A percentile compares a stretch with the other conserved stretches of the same genome.
These are phyloP conservation scores for Leccinum variicolor DNA, from an alignment of 768 basidiomycete genomes.

Conservation along the genomic window DNA sequence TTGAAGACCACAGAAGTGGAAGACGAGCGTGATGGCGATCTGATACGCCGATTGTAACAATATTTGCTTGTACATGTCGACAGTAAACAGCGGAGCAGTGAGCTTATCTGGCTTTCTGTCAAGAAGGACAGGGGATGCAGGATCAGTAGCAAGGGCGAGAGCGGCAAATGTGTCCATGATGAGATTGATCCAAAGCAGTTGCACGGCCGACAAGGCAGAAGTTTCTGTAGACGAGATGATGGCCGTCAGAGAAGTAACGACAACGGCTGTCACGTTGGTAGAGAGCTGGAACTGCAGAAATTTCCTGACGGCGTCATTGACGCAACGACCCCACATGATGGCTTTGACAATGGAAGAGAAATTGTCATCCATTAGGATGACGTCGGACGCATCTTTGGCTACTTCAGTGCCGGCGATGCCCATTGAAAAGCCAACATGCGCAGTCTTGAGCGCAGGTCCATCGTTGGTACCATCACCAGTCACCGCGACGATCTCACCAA, in stretches of 20 bases:
- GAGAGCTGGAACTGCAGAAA: conserved; percentile 96
- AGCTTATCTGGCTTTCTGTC: conserved; percentile 91
- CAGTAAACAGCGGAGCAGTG: conserved; percentile 82
- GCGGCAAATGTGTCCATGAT: conserved; percentile 99
- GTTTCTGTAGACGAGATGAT: conserved; percentile 80
- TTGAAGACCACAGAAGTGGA: conserved; percentile 77
- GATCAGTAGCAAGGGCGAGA: conserved; percentile 95
- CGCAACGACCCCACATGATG: conserved; percentile 98
- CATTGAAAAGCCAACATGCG: conserved; percentile 97
- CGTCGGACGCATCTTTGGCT: conserved; percentile 98
- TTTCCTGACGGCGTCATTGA: conserved; percentile 96
- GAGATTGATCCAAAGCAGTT: conserved; percentile 97
- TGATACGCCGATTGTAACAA: conserved; percentile 87
- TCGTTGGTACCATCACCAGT: conserved; percentile 99
- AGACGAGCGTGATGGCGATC: conserved; percentile 74
- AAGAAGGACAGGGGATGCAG: conserved; percentile 75
- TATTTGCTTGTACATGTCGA: conserved; percentile 98
- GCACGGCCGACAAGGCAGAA: conserved; percentile 93
- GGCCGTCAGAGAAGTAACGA: conserved; percentile 90
- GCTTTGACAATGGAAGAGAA: conserved; percentile 96
- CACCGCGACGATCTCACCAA: conserved; percentile 91
- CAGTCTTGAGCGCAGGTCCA: conserved; percentile 92
- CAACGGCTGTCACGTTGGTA: conserved; percentile 92
- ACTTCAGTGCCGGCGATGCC: conserved; percentile 96
- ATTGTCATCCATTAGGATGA: conserved; percentile 97